Evolutionary conservation across 345 rosid species (phyloP), one percentile per base, ranked within the genome.

Genomic region (Euphorbia pulcherrima): DNA sequence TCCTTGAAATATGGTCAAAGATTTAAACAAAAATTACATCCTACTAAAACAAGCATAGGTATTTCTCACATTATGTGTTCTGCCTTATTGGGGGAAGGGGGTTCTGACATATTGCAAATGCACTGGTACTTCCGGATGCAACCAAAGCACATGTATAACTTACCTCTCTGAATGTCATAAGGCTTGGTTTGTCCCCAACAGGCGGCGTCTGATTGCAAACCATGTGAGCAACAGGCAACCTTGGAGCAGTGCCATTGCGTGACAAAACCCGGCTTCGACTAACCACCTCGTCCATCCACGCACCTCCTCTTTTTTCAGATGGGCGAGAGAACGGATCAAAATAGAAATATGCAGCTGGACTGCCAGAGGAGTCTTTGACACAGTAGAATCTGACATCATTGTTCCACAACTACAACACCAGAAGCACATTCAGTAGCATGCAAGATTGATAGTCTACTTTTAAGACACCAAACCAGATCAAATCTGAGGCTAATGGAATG

Each of bases 241-340:
- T 84, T 1, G 82, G 64, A 2, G 73, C 18, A 54, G 72, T 69
- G 56, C 87, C 88, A 71, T 80, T 83, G 46, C 58, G 77, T 62
- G 93, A 83, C 78, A 88, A 21, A 64, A 90, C 87, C 52, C 82
- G 88, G 78, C 98, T 92, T 64, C 92, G 85, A 33, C 83, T 74
- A 78, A 90, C 76, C 50, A 92, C 98, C 75, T 90, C 98, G 77
- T 81, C 84, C 97, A 90, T 85, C 97, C 98, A 92, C 58, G 98
- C 98, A 55, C 97, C 98, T 26, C 78, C 94, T 68, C 70, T 80
- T 77, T 93, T 93, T 70, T 93, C 94, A 37, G 98, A 83, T 51
- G 98, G 97, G 60, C 98, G 97, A 68, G 97, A 88, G 72, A 87
- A 90, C 60, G 98, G 97, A 82, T 93, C 98, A 74, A 93, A 93